Evolutionary conservation across 345 rosid genomes (phyloP).

Genomic region (Noccaea caerulescens): DNA sequence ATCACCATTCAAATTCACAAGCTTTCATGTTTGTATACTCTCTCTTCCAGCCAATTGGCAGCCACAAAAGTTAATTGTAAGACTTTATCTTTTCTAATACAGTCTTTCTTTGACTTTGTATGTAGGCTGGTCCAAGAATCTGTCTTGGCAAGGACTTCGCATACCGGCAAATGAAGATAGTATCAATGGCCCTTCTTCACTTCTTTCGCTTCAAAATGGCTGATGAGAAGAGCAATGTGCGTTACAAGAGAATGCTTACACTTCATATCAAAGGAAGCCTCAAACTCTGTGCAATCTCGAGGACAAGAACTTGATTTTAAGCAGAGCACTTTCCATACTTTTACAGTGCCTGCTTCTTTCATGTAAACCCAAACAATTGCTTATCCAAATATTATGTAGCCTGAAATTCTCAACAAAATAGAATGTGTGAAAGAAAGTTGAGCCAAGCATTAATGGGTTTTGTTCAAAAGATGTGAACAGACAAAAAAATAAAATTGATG

Average conservation of each 20-base stretch:
- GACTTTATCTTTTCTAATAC: not conserved
- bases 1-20: slow-evolving; percentile 69
- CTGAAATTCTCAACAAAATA: not conserved
- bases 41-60: slow-evolving; percentile 10
- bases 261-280: slow-evolving; percentile 69
- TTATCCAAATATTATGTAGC: not conserved
- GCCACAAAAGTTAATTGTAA: not conserved
- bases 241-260: slow-evolving; percentile 65
- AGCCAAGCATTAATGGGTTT: not conserved
- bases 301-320: slow-evolving; percentile 36
- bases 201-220: slow-evolving; percentile 62
- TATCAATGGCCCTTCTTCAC: slow-evolving; percentile 58
- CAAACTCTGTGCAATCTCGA: slow-evolving; percentile 49
- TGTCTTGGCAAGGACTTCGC: slow-evolving; percentile 81
- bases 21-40: slow-evolving; percentile 57
- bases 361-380: slow-evolving; percentile 3
- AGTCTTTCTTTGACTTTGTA: slow-evolving; percentile 2
- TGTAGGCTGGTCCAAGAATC: slow-evolving; percentile 84
- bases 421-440: slow-evolving; percentile 1
- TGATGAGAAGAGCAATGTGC: slow-evolving; percentile 48
- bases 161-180: slow-evolving; percentile 78
- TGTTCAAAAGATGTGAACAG: not conserved
- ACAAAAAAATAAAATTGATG: not conserved
- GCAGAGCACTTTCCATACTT: not conserved
- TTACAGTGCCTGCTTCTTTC: not conserved